Evolutionary conservation across 2,329 filamentous ascomycete species (phyloP), one percentile per base, ranked within the genome.

Genomic region (Dactylellina drechsleri): DNA sequence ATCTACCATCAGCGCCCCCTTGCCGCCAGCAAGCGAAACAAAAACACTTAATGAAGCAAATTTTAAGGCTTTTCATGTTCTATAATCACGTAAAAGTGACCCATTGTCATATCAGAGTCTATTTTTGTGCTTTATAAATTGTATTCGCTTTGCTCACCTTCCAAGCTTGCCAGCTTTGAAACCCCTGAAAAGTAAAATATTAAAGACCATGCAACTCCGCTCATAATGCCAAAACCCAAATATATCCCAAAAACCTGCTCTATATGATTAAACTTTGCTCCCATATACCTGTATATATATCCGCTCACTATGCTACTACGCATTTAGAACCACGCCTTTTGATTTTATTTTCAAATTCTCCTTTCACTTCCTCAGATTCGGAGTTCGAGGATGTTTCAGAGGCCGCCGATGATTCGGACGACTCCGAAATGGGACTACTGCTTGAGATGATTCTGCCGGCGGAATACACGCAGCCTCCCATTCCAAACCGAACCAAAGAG

Each of bases 401-500:
- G 16, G 57, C 57, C 15, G 58, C 43, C 7, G 43, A 12, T 12
- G 64, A 64, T 28, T 60, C 71, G 1, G 49, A 75, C 4, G 64
- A 67, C 16, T 75, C 65, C 2, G 49, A 52, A 18, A 71, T 66
- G 16, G 71, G 71, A 18, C 26, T 15, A 7, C 13, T 23, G 23
- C 23, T 67, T 16, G 57, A 41, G 10, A 71, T 49, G 18, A 88
- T 83, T 74, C 83, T 85, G 2, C 86, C 85, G 2, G 86, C 87
- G 3, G 85, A 83, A 78, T 86, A 86, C 6, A 86, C 84, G 77
- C 87, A 88, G 4, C 86, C 85, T 1, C 87, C 87, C 28, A 87
- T 86, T 7, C 86, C 86, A 78, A 88, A 87, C 0, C 87, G 82
- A 26, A 89, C 85, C 2, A 89, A 81, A 1, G 86, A 87, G 79